These are phyloP conservation scores for Sisymbrium altissimum DNA, from an alignment of 345 rosid species.

Conservation along the genomic window DNA sequence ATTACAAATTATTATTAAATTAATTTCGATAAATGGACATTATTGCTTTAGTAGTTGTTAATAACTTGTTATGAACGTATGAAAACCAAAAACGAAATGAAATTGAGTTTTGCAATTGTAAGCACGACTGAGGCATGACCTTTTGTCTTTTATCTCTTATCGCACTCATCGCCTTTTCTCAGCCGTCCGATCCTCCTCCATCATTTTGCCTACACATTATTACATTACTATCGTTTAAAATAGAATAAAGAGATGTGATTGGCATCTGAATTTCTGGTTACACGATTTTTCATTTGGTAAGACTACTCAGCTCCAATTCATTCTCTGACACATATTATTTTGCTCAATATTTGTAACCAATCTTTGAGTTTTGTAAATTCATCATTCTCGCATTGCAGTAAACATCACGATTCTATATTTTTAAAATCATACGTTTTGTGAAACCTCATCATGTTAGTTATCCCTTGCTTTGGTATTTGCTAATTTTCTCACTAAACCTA, in stretches of 20 bases:
- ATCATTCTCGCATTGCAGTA: background rate
- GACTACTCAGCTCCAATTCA: slow-evolving; percentile 19
- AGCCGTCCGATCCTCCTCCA: slow-evolving; percentile 23
- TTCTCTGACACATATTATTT: slow-evolving; percentile 1
- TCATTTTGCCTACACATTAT: slow-evolving; percentile 17
- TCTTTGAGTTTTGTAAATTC: background rate
- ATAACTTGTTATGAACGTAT: slow-evolving; percentile 13
- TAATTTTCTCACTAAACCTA: background rate
- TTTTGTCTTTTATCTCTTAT: slow-evolving; percentile 4
- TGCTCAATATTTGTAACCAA: slow-evolving; percentile 5
- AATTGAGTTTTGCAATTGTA: background rate
- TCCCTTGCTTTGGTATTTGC: background rate
- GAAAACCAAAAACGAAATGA: background rate
- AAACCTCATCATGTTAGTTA: background rate
- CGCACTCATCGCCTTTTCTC: slow-evolving; percentile 6
- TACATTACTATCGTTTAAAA: slow-evolving; percentile 13
- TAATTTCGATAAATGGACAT: background rate
- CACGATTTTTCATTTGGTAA: slow-evolving; percentile 23
- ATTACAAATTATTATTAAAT: background rate
- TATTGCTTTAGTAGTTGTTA: background rate
- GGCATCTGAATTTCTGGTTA: slow-evolving; percentile 31
- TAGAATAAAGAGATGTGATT: slow-evolving; percentile 22
- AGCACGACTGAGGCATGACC: slow-evolving; percentile 34
- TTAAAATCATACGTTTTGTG: background rate
- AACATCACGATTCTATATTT: background rate